These are phyloP conservation scores for Ailanthus altissimus DNA, from an alignment of 345 rosid species.

Conservation along the genomic window DNA sequence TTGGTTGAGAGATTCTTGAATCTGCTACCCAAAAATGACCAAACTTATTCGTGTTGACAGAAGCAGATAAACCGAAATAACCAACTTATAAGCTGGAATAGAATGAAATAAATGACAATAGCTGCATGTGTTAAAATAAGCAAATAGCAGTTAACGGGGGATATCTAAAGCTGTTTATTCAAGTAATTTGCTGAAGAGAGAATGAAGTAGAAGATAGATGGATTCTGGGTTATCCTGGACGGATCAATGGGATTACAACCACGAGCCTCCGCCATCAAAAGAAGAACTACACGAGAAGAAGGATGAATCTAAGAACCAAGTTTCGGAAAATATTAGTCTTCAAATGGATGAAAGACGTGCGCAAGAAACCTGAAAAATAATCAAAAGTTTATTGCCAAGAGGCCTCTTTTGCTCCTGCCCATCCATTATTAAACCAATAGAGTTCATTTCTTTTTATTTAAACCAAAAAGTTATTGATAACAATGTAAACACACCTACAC, in stretches of 20 bases:
- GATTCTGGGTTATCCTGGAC: constrained; percentile 68
- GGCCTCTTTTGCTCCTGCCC: background rate
- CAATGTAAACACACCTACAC: background rate
- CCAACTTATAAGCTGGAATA: background rate
- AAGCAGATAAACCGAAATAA: constrained; percentile 17
- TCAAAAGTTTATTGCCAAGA: background rate
- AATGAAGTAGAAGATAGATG: constrained; percentile 26
- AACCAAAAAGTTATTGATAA: background rate
- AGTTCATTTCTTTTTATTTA: background rate
- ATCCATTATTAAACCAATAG: background rate
- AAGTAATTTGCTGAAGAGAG: background rate
- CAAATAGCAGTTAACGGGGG: constrained; percentile 5
- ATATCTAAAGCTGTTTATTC: background rate
- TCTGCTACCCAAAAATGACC: background rate
- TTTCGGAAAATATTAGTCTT: constrained; percentile 20
- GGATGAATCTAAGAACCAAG: constrained; percentile 37
- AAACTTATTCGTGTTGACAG: background rate
- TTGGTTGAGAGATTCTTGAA: background rate
- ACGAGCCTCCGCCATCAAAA: constrained; percentile 37
- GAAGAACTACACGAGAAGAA: constrained; percentile 31
- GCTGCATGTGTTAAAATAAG: background rate
- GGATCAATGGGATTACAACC: constrained; percentile 61
- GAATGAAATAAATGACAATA: background rate
- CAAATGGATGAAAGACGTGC: constrained; percentile 41
- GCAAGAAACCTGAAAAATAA: constrained; percentile 34